Evolutionary conservation across 495 filamentous ascomycete genomes (phyloP), one percentile per base, ranked within the genome.

Genomic region (Tuber brumale): DNA sequence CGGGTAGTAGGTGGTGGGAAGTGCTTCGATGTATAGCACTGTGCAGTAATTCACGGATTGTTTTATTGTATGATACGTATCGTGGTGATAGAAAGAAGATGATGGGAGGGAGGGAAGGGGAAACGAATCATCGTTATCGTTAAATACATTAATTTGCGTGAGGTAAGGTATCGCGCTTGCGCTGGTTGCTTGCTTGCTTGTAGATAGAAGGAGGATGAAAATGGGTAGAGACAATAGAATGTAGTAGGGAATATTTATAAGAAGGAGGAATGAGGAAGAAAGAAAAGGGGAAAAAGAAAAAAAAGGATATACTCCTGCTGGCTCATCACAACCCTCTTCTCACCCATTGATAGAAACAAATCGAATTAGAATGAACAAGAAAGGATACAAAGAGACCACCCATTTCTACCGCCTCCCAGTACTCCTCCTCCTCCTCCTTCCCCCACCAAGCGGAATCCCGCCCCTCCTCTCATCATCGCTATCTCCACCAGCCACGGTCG

Each of bases 401-500:
- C 71, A 72, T 31, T 75, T 10, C 74, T 66, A 39, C 72, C 43
- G 39, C 21, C 75, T 61, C 27, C 76, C 70, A n/a, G 70, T 79
- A 9, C 44, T 57, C 2, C 73, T 61, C 41, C 73, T 80, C 35
- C 76, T 74, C 12, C 61, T 69, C 48, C 77, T 71, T 21, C 73
- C 76, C 5, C 35, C 69, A 10, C 43, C 73, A 8, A 75, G n/a
- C 4, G 57, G 57, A 16, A 66, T 12, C 27, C 57, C 51, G 45
- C 70, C 80, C 71, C 73, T 74, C 71, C 69, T 69, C 70, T 77
- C 75, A 7, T 82, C 80, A 19, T 81, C 79, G 46, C 79, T 78
- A 39, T 74, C 75, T 31, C 81, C 82, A 0, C 82, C 82, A 3
- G 82, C 82, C 1, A 83, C 82, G 12, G 82, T 83, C 10, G 82